Evolutionary conservation across 2,329 filamentous ascomycete species (phyloP).

Genomic region (Diaporthe sp.): DNA sequence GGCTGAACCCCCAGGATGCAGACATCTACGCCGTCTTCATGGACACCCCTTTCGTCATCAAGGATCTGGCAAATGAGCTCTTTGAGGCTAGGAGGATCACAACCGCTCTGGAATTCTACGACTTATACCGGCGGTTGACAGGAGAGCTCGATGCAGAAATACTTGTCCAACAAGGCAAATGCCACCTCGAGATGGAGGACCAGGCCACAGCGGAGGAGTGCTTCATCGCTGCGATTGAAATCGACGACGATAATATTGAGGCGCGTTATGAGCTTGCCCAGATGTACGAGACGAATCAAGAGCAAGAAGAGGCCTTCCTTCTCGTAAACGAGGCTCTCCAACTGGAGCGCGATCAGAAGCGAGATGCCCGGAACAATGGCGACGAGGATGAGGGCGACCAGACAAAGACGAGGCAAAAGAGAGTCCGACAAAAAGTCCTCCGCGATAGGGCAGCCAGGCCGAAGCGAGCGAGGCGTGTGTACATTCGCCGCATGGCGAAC

Average conservation of each 20-base stretch:
- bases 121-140: constrained; percentile 63
- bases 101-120: constrained; percentile 68
- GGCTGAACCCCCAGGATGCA: constrained; percentile 75
- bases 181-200: constrained; percentile 74
- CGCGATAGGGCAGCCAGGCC: constrained; percentile 37
- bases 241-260: constrained; percentile 79
- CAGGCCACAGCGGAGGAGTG: constrained; percentile 80
- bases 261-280: constrained; percentile 85
- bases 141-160: constrained; percentile 65
- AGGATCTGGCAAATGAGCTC: constrained; percentile 70
- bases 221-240: constrained; percentile 80
- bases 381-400: constrained; percentile 45
- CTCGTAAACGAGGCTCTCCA: constrained; percentile 81
- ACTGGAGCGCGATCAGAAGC: constrained; percentile 62
- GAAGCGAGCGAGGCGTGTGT: constrained; percentile 35
- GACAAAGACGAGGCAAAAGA: constrained; percentile 43
- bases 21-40: constrained; percentile 63
- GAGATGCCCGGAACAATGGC: constrained; percentile 44
- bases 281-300: constrained; percentile 82
- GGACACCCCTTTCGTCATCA: constrained; percentile 83
- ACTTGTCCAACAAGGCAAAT: constrained; percentile 72
- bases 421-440: constrained; percentile 46
- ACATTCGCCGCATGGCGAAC: constrained; percentile 43
- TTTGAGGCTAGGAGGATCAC: constrained; percentile 51
- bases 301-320: constrained; percentile 81